Evolutionary conservation across 805 yeast species (phyloP), one percentile per base, ranked within the genome.

Genomic region (Metschnikowia similis): DNA sequence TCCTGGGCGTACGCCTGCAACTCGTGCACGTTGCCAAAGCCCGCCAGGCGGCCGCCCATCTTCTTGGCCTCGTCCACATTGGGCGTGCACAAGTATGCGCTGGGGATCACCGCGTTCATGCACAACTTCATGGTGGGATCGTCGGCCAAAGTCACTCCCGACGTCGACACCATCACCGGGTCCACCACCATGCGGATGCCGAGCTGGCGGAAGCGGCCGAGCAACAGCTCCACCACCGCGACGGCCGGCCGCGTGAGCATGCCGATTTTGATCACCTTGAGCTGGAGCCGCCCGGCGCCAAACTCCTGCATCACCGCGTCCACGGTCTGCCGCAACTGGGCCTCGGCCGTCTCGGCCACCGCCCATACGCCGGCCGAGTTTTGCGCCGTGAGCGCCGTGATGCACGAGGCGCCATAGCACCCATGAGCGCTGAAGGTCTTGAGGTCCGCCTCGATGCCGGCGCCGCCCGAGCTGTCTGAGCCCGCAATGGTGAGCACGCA

Each of bases 401-500:
- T 82, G 58, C 90, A 85, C 0, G 91, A 85, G 64, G 84, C 67
- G 0, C 87, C 96, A 60, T 83, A 87, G 45, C 89, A 89, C 13
- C 81, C 80, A 58, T 85, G 87, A 1, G 87, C 86, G 3, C 86
- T 74, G 48, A 89, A 78, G 0, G 96, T 83, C 67, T 89, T 89
- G 35, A 89, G 63, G 63, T 89, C 96, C 0, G 96, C 96, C 64
- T 89, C 96, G 45, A 89, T 83, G 2, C 96, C 96, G 2, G 96
- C 96, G 3, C 96, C 96, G 2, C 96, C 96, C 9, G 92, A 84
- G 40, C 84, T 79, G 63, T 89, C 96, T 0, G 92, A 84, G 0
- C 96, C 96, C 1, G 89, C 89, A 40, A 73, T 61, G 0, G 76
- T 71, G 26, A 64, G 51, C 27, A 62, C 66, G 5, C 62, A 61